Percentiles rank a stretch among this genome's conserved stretches.
Evolutionary conservation across 257 asterid genomes (phyloP).

Genomic region (Salvia rosmarinus): DNA sequence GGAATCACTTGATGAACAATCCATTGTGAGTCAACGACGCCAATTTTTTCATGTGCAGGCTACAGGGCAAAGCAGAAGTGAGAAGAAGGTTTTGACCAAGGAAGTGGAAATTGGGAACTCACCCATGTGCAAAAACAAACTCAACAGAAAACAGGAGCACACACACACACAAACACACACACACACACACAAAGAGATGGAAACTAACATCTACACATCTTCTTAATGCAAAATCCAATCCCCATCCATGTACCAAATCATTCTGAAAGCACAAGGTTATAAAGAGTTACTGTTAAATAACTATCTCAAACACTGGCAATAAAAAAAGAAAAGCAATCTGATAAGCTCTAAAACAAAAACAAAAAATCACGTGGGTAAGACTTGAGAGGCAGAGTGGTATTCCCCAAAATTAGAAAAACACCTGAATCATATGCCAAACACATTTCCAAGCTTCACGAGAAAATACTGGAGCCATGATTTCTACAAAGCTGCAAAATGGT

Average conservation of each 20-base stretch:
- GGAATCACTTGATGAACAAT: constrained; percentile 98
- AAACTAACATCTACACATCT: constrained; percentile 86
- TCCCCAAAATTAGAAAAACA: constrained; percentile 33
- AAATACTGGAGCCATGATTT: constrained; percentile 99
- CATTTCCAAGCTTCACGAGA: constrained; percentile 99
- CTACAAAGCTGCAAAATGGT: constrained; percentile 73
- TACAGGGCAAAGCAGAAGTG: constrained; percentile 41
- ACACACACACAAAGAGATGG: too few species aligned
- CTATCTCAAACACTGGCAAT: constrained; percentile 14
- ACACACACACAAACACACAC: not conserved
- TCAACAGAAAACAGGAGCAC: not conserved
- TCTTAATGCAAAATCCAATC: constrained; percentile 94
- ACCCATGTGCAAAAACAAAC: not conserved
- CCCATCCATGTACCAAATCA: constrained; percentile 99
- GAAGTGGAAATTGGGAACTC: not conserved
- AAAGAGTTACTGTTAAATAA: constrained; percentile 19
- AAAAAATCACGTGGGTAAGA: not conserved
- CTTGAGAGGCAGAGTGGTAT: constrained; percentile 13
- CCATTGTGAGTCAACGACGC: constrained; percentile 99
- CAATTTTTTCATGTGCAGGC: constrained; percentile 98
- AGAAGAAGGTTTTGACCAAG: constrained; percentile 19
- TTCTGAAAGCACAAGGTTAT: constrained; percentile 54
- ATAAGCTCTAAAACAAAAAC: not conserved
- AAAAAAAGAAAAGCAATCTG: constrained; percentile 19
- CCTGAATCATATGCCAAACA: constrained; percentile 99